Evolutionary conservation across 176 grass and related monocot genomes (phyloP).

Genomic region (Bolboschoenus planiculmis): DNA sequence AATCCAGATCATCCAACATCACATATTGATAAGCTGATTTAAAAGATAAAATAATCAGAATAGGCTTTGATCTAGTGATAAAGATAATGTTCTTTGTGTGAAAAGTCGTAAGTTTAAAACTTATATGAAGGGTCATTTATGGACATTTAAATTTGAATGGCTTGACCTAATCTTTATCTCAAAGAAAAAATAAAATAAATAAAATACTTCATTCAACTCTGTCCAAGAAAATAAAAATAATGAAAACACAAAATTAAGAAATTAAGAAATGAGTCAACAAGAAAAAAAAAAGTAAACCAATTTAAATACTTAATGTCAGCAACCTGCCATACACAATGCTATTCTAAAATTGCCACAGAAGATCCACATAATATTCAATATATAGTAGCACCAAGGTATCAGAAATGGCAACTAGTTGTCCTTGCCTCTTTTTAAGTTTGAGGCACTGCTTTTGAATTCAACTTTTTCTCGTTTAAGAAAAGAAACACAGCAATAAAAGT

Average conservation of each 20-base stretch:
- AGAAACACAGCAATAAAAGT: constrained; percentile 20
- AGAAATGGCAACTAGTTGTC: neutral
- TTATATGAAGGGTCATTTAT: too few relatives aligned
- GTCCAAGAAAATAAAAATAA: neutral
- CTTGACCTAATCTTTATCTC: too few relatives aligned
- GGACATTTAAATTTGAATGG: too few relatives aligned
- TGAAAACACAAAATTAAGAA: neutral
- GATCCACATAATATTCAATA: neutral
- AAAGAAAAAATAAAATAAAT: too few relatives aligned
- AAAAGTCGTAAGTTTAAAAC: too few relatives aligned
- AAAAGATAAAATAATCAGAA: too few relatives aligned
- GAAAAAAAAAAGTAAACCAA: neutral
- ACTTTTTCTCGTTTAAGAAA: constrained; percentile 26
- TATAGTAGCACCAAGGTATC: neutral
- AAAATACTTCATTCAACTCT: too few relatives aligned
- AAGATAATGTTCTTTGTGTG: too few relatives aligned
- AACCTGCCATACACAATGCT: neutral
- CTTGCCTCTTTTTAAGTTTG: neutral
- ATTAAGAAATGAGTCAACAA: neutral
- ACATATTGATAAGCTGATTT: neutral
- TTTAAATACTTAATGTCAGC: neutral
- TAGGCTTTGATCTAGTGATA: too few relatives aligned
- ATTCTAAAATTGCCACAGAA: neutral
- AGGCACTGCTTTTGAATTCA: neutral
- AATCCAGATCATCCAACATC: neutral